phyloP scores from a whole-genome alignment of 768 basidiomycete genomes.

The Lactarius deliciosus region DNA sequence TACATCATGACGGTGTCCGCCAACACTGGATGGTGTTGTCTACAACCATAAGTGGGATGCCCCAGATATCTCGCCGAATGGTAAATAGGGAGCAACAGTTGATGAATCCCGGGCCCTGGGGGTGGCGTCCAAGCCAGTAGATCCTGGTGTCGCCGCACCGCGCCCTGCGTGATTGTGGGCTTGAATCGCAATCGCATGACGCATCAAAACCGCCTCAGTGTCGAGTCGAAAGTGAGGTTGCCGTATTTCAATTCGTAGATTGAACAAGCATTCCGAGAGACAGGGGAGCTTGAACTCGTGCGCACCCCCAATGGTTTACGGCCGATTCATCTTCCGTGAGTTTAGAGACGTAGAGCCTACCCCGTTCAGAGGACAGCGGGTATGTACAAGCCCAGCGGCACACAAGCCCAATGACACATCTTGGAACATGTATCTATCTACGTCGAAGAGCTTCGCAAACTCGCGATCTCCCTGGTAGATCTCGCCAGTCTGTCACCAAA shows the following conservation, averaged over 20 bases:
- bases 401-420: slow-evolving; percentile 52
- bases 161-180: slow-evolving; percentile 52
- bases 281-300: slow-evolving; percentile 1
- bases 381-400: not conserved
- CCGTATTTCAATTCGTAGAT: slow-evolving; percentile 77
- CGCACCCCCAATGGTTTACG: slow-evolving; percentile 93
- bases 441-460: slow-evolving; percentile 86
- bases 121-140: slow-evolving; percentile 31
- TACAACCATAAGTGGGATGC: slow-evolving; percentile 87
- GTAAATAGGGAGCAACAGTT: slow-evolving; percentile 90
- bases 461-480: slow-evolving; percentile 98
- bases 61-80: slow-evolving; percentile 79
- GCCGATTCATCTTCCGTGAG: slow-evolving; percentile 97
- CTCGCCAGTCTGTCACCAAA: slow-evolving; percentile 96
- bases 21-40: slow-evolving; percentile 76
- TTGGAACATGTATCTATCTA: slow-evolving; percentile 83
- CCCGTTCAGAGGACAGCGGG: slow-evolving; percentile 42
- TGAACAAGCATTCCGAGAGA: not conserved
- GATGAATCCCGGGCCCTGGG: slow-evolving; percentile 51
- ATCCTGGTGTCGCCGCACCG: slow-evolving; percentile 36
- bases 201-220: slow-evolving; percentile 89
- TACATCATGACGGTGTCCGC: not conserved
- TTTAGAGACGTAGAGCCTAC: slow-evolving; percentile 94
- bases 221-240: slow-evolving; percentile 85
- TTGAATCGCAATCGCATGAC: slow-evolving; percentile 82